These are phyloP conservation scores for Wickerhamiella kurtzmanii DNA, from an alignment of 805 yeast genomes.

Conservation along the genomic window DNA sequence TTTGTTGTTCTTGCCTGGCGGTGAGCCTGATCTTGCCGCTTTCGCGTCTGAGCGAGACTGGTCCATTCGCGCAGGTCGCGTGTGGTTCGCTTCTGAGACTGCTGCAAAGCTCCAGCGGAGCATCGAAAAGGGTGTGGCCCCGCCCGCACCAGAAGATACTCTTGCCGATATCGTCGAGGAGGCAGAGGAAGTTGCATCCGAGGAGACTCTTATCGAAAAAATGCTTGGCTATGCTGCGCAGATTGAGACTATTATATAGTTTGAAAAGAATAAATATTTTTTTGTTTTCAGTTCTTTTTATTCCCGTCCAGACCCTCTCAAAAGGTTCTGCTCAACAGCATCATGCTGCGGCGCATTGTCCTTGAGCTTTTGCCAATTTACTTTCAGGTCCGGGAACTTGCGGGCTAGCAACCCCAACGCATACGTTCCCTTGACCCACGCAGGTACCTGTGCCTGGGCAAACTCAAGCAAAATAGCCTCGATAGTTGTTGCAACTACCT, in stretches of 20 bases:
- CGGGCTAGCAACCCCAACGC: constrained; percentile 6
- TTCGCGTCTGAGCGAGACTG: constrained; percentile 45
- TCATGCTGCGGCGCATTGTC: not conserved
- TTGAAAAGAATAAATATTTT: not conserved
- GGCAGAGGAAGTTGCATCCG: constrained; percentile 29
- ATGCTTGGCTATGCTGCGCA: constrained; percentile 80
- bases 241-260: constrained; percentile 75
- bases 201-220: constrained; percentile 43
- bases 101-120: constrained; percentile 36
- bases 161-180: constrained; percentile 25
- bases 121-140: constrained; percentile 38
- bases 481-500: constrained; percentile 8
- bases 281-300: too few species aligned
- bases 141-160: constrained; percentile 30
- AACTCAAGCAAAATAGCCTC: constrained; percentile 5
- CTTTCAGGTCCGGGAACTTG: not conserved
- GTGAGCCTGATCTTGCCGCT: constrained; percentile 39
- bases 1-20: constrained; percentile 48
- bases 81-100: constrained; percentile 36
- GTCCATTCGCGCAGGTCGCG: constrained; percentile 37
- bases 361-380: not conserved
- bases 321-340: constrained; percentile 5
- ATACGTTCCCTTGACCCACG: constrained; percentile 12
- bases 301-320: not conserved
- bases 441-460: constrained; percentile 2